Conservation (phyloP, 2,329 filamentous ascomycete genomes). For the Arachnopeziza araneosa region DNA sequence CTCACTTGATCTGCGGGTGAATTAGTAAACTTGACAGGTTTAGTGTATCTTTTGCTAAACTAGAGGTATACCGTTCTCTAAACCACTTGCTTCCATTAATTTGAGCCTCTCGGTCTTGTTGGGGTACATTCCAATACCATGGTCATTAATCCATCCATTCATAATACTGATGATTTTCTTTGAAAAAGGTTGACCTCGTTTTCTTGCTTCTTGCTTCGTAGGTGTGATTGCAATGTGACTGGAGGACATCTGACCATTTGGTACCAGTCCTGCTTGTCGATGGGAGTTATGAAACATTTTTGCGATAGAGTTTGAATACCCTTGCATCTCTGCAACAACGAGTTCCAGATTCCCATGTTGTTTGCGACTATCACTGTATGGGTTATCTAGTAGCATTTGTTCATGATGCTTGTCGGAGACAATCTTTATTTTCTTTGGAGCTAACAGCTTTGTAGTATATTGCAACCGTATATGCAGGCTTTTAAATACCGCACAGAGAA, state of each 20-base stretch:
- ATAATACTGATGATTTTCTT: not conserved
- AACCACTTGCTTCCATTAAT: not conserved
- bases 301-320: not conserved
- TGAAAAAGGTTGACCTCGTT: not conserved
- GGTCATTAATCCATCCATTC: not conserved
- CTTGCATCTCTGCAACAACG: not conserved
- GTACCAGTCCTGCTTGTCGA: not conserved
- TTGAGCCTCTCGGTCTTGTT: not conserved
- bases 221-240: not conserved
- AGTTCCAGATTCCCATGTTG: not conserved
- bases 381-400: not conserved
- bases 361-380: not conserved
- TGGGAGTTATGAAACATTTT: not conserved
- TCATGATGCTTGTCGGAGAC: not conserved
- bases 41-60: not conserved
- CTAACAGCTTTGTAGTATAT: conserved; percentile 6
- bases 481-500: conserved; percentile 15
- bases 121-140: not conserved
- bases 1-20: not conserved
- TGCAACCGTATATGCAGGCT: conserved; percentile 15
- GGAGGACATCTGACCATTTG: not conserved
- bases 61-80: not conserved
- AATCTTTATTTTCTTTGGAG: not conserved
- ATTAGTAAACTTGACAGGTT: not conserved
- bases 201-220: not conserved